Evolutionary conservation across 495 filamentous ascomycete genomes (phyloP).

Genomic region (Xanthoparmelia taractica): DNA sequence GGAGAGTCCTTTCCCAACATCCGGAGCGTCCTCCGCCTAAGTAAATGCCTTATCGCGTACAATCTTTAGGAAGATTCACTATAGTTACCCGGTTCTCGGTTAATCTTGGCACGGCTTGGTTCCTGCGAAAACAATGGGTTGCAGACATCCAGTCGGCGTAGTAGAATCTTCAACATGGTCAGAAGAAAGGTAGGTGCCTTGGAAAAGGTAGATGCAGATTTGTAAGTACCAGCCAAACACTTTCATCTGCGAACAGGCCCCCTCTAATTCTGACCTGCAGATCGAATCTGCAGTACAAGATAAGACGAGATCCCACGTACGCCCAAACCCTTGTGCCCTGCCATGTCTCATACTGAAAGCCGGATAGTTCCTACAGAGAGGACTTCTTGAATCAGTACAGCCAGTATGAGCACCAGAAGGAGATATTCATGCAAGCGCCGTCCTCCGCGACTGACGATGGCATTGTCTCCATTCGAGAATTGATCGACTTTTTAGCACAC

Average conservation of each 20-base stretch:
- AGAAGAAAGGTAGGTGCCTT: conserved; percentile 84
- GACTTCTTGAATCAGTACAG: conserved; percentile 84
- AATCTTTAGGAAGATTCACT: no score
- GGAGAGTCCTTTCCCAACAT: no score
- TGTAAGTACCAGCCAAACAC: conserved; percentile 40
- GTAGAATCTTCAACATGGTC: conserved; percentile 45
- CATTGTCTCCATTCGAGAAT: conserved; percentile 69
- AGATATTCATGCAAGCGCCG: conserved; percentile 81
- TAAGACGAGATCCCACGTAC: conserved; percentile 71
- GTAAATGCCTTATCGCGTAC: no score
- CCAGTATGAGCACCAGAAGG: conserved; percentile 82
- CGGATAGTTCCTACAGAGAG: conserved; percentile 63
- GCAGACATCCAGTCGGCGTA: neutral
- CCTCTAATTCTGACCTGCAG: conserved; percentile 34
- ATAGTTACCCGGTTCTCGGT: neutral
- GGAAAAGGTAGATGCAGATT: conserved; percentile 89
- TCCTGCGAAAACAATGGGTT: no score
- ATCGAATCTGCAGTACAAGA: conserved; percentile 81
- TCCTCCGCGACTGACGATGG: conserved; percentile 66
- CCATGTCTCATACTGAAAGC: conserved; percentile 12
- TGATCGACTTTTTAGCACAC: conserved; percentile 85
- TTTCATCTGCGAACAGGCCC: conserved; percentile 10
- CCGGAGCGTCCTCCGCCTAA: no score
- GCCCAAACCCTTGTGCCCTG: conserved; percentile 22
- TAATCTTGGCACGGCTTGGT: no score